phyloP scores from a whole-genome alignment of 495 filamentous ascomycete genomes.

The Neurospora pannonica region DNA sequence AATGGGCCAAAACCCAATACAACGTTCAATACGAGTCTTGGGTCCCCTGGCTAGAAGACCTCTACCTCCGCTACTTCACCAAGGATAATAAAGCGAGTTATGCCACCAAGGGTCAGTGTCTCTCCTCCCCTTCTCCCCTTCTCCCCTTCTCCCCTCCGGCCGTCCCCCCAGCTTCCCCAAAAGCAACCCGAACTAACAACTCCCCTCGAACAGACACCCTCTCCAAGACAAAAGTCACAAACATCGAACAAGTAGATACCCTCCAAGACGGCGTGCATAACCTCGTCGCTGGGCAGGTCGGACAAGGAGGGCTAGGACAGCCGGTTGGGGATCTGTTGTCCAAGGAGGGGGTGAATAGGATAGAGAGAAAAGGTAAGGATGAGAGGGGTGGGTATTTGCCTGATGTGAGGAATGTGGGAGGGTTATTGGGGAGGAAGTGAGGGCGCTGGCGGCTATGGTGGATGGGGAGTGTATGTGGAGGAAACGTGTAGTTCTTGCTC shows the following conservation, averaged over 20 bases:
- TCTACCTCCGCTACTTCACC: constrained; percentile 59
- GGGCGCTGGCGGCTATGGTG: no score
- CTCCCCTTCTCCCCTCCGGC: neutral
- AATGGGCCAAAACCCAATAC: constrained; percentile 51
- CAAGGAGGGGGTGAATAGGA: constrained; percentile 55
- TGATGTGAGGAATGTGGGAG: neutral
- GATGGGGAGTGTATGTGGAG: neutral
- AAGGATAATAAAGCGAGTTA: constrained; percentile 67
- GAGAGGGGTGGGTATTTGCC: constrained; percentile 42
- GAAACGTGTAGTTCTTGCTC: no score
- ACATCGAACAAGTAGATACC: constrained; percentile 49
- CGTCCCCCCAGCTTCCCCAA: neutral
- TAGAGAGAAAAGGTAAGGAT: constrained; percentile 53
- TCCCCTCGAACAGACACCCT: constrained; percentile 42
- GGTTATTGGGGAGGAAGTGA: neutral
- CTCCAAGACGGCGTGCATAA: constrained; percentile 54
- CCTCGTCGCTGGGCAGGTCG: constrained; percentile 49
- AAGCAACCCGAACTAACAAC: neutral
- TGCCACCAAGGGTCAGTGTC: constrained; percentile 42
- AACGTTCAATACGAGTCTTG: constrained; percentile 59
- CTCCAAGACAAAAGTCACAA: constrained; percentile 56
- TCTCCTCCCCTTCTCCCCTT: neutral
- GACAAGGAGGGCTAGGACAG: constrained; percentile 51
- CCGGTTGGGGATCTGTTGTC: constrained; percentile 51
- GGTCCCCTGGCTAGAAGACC: constrained; percentile 69